A percentile compares a stretch with the other conserved stretches of the same genome.
Conservation (phyloP, 805 yeast genomes). For the Ascoidea rubescens region DNA sequence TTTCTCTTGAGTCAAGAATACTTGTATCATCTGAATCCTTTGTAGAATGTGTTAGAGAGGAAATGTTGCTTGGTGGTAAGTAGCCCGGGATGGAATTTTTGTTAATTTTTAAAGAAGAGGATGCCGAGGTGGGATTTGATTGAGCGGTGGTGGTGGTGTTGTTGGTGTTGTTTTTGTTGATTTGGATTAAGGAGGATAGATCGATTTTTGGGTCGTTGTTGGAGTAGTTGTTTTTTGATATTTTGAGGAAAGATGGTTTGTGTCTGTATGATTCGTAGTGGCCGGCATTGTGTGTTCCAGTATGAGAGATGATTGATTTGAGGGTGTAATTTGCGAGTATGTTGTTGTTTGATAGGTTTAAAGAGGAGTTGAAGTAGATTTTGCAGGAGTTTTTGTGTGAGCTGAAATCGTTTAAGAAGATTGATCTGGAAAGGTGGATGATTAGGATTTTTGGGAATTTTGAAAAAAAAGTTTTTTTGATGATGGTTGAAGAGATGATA, state of each 20-base stretch:
- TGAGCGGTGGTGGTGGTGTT: no score
- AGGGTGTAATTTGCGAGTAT: conserved; percentile 38
- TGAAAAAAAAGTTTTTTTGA: conserved; percentile 46
- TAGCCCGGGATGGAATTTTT: no score
- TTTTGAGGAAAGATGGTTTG: conserved; percentile 31
- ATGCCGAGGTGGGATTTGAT: no score
- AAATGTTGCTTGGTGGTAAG: no score
- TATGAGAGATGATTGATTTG: conserved; percentile 67
- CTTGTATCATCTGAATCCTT: no score
- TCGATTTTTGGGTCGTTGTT: neutral
- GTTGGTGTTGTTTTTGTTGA: no score
- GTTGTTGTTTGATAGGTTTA: conserved; percentile 34
- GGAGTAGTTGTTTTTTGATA: neutral
- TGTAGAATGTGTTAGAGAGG: no score
- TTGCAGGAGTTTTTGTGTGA: conserved; percentile 59
- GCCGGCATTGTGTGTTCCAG: conserved; percentile 80
- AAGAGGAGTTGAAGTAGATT: conserved; percentile 45
- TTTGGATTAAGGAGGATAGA: no score
- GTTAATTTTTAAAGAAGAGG: no score
- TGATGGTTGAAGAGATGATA: conserved; percentile 46
- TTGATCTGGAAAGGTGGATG: conserved; percentile 78
- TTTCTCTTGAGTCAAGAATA: no score
- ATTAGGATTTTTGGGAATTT: conserved; percentile 60
- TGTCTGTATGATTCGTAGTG: conserved; percentile 82
- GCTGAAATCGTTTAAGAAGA: conserved; percentile 39